phyloP scores from a whole-genome alignment of 352 stramenopile species.

The Thraustotheca clavata region DNA sequence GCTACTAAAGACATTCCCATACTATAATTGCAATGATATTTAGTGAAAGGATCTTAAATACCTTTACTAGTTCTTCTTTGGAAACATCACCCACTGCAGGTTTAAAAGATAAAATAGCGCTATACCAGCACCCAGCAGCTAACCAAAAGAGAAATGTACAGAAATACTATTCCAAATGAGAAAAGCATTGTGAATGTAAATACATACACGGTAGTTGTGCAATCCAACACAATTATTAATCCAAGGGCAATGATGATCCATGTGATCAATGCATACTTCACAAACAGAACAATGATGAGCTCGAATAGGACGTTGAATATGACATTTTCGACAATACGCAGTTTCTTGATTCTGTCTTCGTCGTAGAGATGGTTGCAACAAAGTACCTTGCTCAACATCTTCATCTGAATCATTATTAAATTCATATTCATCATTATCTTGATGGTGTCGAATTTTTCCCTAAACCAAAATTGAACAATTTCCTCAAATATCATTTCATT shows the following conservation, averaged over 20 bases:
- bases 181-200: neutral
- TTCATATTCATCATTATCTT: constrained; percentile 21
- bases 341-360: neutral
- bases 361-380: neutral
- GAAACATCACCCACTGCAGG: constrained; percentile 47
- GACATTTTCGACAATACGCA: constrained; percentile 88
- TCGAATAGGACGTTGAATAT: constrained; percentile 64
- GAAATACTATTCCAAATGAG: constrained; percentile 47
- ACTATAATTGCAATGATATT: neutral
- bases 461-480: neutral
- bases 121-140: constrained; percentile 43
- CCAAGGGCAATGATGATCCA: constrained; percentile 99
- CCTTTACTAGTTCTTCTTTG: constrained; percentile 46
- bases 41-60: constrained; percentile 21
- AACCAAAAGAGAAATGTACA: constrained; percentile 69
- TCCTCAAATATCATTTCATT: constrained; percentile 21
- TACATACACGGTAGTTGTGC: constrained; percentile 87
- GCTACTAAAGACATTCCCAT: constrained; percentile 3
- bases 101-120: constrained; percentile 42
- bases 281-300: constrained; percentile 96
- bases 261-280: constrained; percentile 94
- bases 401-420: constrained; percentile 19
- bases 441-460: neutral
- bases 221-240: constrained; percentile 99
- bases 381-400: constrained; percentile 4